These are phyloP conservation scores for Amanita exitialis DNA, from an alignment of 768 basidiomycete species.

Conservation along the genomic window DNA sequence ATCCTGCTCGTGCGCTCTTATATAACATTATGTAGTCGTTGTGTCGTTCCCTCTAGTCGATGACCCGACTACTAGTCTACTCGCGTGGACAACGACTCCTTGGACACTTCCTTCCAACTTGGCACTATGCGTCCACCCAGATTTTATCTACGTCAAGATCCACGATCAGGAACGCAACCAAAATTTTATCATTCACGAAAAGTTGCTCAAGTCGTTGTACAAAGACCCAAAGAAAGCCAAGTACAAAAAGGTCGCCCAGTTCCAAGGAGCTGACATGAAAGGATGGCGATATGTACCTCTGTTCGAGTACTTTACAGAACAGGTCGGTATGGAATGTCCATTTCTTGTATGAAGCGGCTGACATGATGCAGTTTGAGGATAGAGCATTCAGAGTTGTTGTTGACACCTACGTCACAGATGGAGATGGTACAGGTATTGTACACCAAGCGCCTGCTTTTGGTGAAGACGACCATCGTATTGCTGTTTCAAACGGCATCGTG, in stretches of 20 bases:
- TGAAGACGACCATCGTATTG: conserved; percentile 96
- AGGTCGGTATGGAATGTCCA: conserved; percentile 34
- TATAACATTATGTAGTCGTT: conserved; percentile 45
- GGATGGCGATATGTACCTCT: conserved; percentile 93
- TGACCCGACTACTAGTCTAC: conserved; percentile 78
- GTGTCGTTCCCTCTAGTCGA: conserved; percentile 90
- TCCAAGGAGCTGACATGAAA: conserved; percentile 88
- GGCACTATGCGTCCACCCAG: conserved; percentile 91
- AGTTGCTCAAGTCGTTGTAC: conserved; percentile 78
- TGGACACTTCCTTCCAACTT: conserved; percentile 98
- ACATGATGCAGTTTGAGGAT: conserved; percentile 63
- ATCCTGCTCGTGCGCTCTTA: not conserved
- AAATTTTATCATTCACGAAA: conserved; percentile 90
- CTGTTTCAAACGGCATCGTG: conserved; percentile 77
- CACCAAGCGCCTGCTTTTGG: conserved; percentile 98
- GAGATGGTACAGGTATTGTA: conserved; percentile 95
- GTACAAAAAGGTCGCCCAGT: conserved; percentile 82
- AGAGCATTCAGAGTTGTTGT: conserved; percentile 82
- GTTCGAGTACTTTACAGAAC: conserved; percentile 94
- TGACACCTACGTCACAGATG: conserved; percentile 89
- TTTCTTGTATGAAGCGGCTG: not conserved
- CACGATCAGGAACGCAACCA: conserved; percentile 78
- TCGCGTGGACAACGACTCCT: conserved; percentile 99
- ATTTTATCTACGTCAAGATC: conserved; percentile 94
- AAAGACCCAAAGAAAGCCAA: conserved; percentile 97